These are phyloP conservation scores for Erodium trifolium DNA, from an alignment of 441 rosid species.

Conservation along the genomic window DNA sequence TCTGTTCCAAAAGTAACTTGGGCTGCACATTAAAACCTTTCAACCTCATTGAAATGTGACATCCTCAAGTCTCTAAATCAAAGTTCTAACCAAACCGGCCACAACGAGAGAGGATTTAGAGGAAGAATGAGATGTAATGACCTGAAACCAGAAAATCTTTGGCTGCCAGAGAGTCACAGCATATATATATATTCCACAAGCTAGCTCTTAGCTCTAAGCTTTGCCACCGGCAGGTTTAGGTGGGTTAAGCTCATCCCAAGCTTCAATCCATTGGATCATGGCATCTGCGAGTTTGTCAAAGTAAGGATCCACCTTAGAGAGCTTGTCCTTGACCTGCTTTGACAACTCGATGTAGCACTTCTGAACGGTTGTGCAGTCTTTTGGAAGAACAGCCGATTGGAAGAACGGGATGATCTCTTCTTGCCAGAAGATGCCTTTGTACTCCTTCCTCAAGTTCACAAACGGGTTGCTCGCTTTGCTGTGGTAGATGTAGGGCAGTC, in stretches of 20 bases:
- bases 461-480: constrained; percentile 97
- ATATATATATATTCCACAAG: not conserved
- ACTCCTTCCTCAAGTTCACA: constrained; percentile 26
- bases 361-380: constrained; percentile 76
- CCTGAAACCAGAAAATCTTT: not conserved
- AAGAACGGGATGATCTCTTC: constrained; percentile 96
- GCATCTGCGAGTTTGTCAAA: constrained; percentile 88
- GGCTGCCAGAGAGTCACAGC: not conserved
- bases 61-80: not conserved
- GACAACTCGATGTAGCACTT: constrained; percentile 78
- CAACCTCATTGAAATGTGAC: not conserved
- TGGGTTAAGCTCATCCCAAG: constrained; percentile 93
- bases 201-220: not conserved
- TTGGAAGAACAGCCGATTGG: constrained; percentile 56
- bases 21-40: too few relatives aligned
- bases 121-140: not conserved
- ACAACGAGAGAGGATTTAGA: not conserved
- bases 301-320: constrained; percentile 65
- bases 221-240: not conserved
- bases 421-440: constrained; percentile 53
- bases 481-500: constrained; percentile 41
- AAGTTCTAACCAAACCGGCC: not conserved
- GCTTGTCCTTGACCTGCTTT: constrained; percentile 73
- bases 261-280: constrained; percentile 92
- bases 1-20: too few relatives aligned